Percentiles rank a stretch among this genome's conserved stretches.
Evolutionary conservation across 164 flowering plant species (phyloP).

Genomic region (Santalum album): DNA sequence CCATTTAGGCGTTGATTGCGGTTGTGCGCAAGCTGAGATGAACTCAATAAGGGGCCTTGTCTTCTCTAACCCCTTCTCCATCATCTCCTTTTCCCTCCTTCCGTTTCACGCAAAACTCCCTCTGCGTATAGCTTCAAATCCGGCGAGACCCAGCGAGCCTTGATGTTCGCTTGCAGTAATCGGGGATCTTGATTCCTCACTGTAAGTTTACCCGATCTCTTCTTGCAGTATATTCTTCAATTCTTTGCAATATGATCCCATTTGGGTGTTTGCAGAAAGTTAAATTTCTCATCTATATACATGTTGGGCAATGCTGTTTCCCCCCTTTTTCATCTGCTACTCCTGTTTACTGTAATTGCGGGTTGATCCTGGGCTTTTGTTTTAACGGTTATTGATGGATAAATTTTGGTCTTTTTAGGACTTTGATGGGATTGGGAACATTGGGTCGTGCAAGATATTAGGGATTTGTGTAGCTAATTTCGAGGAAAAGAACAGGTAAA

Average conservation of each 20-base stretch:
- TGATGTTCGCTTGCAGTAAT: background rate
- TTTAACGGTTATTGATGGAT: background rate
- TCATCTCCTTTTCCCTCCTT: no score
- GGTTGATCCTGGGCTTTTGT: background rate
- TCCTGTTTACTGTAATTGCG: background rate
- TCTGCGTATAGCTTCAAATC: background rate
- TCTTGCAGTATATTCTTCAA: background rate
- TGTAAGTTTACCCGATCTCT: background rate
- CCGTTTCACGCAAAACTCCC: no score
- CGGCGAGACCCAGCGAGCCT: background rate
- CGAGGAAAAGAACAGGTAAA: background rate
- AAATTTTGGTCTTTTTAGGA: background rate
- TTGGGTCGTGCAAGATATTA: background rate
- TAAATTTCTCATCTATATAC: background rate
- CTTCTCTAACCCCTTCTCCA: no score
- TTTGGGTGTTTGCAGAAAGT: no score
- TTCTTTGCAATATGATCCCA: no score
- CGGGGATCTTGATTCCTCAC: background rate
- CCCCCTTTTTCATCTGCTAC: background rate
- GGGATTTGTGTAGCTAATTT: background rate
- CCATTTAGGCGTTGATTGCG: no score
- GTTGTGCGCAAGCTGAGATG: no score
- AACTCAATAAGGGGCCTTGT: no score
- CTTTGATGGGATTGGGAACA: background rate
- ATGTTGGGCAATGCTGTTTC: background rate